Conservation (phyloP, 2,329 filamentous ascomycete genomes). For the Ophiocordyceps australis region DNA sequence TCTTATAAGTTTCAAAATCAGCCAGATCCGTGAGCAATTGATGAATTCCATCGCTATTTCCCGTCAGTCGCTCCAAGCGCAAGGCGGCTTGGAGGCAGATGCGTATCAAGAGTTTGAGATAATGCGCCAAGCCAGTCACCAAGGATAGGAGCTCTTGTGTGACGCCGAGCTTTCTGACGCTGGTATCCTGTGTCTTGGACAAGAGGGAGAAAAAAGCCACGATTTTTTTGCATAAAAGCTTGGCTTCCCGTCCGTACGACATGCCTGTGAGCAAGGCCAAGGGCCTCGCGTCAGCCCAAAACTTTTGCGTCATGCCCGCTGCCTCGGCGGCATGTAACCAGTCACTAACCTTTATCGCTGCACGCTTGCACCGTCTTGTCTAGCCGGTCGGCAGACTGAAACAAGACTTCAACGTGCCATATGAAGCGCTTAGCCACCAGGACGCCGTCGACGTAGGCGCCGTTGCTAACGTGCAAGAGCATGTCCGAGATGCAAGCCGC, state of each 20-base stretch:
- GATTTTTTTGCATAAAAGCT: conserved; percentile 98
- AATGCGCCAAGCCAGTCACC: conserved; percentile 90
- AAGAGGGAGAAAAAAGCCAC: conserved; percentile 93
- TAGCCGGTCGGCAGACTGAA: conserved; percentile 71
- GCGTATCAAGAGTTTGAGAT: conserved; percentile 89
- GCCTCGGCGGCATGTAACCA: neutral
- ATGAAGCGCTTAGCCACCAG: conserved; percentile 94
- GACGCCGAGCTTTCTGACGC: conserved; percentile 79
- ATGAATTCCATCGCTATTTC: conserved; percentile 56
- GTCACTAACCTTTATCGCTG: conserved; percentile 53
- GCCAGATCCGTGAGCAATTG: conserved; percentile 70
- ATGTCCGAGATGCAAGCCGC: conserved; percentile 98
- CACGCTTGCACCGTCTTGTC: conserved; percentile 52
- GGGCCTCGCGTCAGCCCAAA: neutral
- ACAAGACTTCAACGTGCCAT: conserved; percentile 84
- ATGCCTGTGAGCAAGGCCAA: too few relatives aligned
- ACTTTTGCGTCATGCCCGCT: neutral
- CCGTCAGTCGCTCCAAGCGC: conserved; percentile 73
- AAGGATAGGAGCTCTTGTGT: conserved; percentile 96
- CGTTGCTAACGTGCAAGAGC: conserved; percentile 96
- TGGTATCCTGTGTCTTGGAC: conserved; percentile 84
- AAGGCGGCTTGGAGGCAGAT: conserved; percentile 91
- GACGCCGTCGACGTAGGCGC: conserved; percentile 86
- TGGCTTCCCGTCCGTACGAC: conserved; percentile 88
- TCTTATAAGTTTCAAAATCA: conserved; percentile 62